Evolutionary conservation across 345 rosid species (phyloP), one percentile per base, ranked within the genome.

Genomic region (Aquilaria yunnanensis): DNA sequence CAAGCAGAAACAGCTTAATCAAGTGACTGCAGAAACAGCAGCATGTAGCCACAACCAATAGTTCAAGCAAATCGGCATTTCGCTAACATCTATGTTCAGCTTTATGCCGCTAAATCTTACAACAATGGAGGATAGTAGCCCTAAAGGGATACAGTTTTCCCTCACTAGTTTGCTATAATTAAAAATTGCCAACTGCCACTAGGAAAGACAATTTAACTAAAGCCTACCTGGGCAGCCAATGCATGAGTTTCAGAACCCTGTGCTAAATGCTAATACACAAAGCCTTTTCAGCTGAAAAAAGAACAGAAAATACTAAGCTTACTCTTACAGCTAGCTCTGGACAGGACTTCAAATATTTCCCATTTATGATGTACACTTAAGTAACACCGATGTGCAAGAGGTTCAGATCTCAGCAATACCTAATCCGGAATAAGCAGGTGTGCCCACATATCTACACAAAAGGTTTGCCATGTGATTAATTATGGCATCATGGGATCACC

Each of bases 141-240:
- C 60, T 56, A 62, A 73, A 60, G 47, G 68, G 63, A 48, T 62
- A 67, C 56, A 56, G 32, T 65, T 77, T 72, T 66, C 60, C 43
- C 62, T 66, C 63, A 55, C 54, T 64, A 50, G 65, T 65, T 72
- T 54, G 54, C 4, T 34, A 55, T 56, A 52, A 63, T 62, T 61
- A 67, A 67, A 75, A 70, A 71, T 61, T 64, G 63, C 61, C 77
- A 84, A 85, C 92, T 89, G 92, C 96, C 96, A 78, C 98, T 51
- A 86, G 98, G 81, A 96, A 86, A 86, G 92, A 94, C 87, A 65
- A 70, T 77, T 76, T 75, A 74, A 82, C 78, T 67, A 73, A 74
- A 72, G 81, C 98, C 98, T 80, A 85, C 98, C 96, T 92, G 98
- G 98, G 98, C 96, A 89, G 86, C 76, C 83, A 80, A 62, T 23